These are phyloP conservation scores for Ascochyta viciae-villosae DNA, from an alignment of 2,329 filamentous ascomycete genomes.

Conservation along the genomic window DNA sequence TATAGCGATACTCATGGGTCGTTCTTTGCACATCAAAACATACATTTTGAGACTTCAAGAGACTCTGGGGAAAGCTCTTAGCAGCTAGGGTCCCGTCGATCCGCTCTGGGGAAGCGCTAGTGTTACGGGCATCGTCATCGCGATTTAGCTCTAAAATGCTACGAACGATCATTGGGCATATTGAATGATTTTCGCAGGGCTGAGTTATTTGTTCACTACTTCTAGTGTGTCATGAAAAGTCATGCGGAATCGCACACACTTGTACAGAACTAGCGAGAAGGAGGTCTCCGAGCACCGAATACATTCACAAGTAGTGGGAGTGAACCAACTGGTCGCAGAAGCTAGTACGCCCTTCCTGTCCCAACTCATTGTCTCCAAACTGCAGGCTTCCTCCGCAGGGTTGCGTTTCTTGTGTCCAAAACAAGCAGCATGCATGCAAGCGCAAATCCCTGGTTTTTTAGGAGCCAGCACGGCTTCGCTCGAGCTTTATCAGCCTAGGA, in stretches of 20 bases:
- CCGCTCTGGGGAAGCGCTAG: constrained; percentile 5
- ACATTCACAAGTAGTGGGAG: background rate
- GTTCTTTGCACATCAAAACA: background rate
- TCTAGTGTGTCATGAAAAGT: background rate
- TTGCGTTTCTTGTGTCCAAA: background rate
- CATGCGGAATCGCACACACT: background rate
- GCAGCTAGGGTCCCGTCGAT: constrained; percentile 2
- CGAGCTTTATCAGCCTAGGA: too few relatives aligned
- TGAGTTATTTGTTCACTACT: constrained; percentile 1
- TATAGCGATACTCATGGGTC: background rate
- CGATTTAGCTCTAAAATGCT: background rate
- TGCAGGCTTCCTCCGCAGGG: background rate
- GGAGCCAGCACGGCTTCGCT: too few relatives aligned
- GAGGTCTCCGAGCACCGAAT: too few relatives aligned
- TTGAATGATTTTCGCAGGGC: constrained; percentile 1
- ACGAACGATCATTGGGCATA: background rate
- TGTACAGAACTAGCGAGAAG: background rate
- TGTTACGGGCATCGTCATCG: constrained; percentile 1
- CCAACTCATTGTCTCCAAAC: background rate
- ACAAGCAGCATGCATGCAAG: too few relatives aligned
- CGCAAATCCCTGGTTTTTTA: too few relatives aligned
- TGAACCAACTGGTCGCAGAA: background rate
- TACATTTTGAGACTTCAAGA: background rate
- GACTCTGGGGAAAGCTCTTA: background rate
- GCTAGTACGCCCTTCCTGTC: background rate